Percentiles rank a stretch among this genome's conserved stretches.
Evolutionary conservation across 2,329 filamentous ascomycete genomes (phyloP).

Genomic region (Beauveria australis): DNA sequence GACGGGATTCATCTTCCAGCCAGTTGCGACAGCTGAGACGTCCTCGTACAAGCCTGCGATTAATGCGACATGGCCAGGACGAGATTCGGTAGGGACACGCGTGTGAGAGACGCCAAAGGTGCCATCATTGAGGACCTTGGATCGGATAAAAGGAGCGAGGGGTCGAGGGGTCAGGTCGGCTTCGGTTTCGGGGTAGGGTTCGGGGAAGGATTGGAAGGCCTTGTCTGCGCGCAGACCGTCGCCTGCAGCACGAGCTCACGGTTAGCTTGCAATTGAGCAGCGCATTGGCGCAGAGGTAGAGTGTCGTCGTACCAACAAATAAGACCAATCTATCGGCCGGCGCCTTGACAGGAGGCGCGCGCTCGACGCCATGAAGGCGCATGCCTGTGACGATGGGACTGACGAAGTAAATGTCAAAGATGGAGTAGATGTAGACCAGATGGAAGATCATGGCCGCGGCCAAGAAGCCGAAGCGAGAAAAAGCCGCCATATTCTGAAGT

Average conservation of each 20-base stretch:
- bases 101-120: conserved; percentile 98
- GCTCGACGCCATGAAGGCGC: conserved; percentile 67
- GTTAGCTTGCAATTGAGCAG: conserved; percentile 3
- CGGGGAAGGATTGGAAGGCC: conserved; percentile 86
- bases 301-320: conserved; percentile 63
- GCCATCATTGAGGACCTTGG: conserved; percentile 76
- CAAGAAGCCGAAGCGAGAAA: conserved; percentile 70
- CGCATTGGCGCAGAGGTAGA: background rate
- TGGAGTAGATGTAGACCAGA: conserved; percentile 85
- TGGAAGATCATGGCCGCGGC: conserved; percentile 88
- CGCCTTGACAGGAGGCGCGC: conserved; percentile 49
- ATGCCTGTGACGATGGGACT: conserved; percentile 96
- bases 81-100: conserved; percentile 89
- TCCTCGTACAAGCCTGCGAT: conserved; percentile 97
- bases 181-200: conserved; percentile 65
- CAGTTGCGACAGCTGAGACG: conserved; percentile 92
- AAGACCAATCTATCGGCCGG: conserved; percentile 87
- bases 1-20: conserved; percentile 97
- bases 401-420: conserved; percentile 98
- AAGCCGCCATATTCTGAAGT: conserved; percentile 39
- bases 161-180: conserved; percentile 65
- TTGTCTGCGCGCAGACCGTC: conserved; percentile 96
- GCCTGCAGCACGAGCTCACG: conserved; percentile 36
- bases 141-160: conserved; percentile 85
- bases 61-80: conserved; percentile 90